Evolutionary conservation across 352 stramenopile genomes (phyloP), one percentile per base, ranked within the genome.

Genomic region (Phytophthora boehmeriae): DNA sequence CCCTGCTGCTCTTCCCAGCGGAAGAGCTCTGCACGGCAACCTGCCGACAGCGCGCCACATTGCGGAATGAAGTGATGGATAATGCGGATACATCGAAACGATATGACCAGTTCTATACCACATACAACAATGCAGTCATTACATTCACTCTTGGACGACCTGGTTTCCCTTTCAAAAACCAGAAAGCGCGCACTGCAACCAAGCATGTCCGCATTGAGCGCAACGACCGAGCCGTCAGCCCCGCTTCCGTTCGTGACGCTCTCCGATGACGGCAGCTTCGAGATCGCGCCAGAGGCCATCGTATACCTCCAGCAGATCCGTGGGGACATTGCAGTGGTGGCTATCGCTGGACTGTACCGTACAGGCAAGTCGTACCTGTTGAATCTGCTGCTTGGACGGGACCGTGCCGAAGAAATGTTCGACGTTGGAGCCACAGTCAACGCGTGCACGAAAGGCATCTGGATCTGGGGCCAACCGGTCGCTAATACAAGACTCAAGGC

Each of bases 291-390:
- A 0, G 80, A 95, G 34, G 87, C 87, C 4, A 45, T 87, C 19
- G 41, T 66, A n/a, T 90, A 85, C 49, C 68, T 95, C 35, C 63
- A 78, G 42, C 59, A 77, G 46, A 81, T 94, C 63, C 71, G 75
- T 39, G 81, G 78, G 14, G 55, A 73, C n/a, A 58, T 93, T 27
- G 78, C 78, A 9, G 66, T 93, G 30, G 83, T 93, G 39, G 75
- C 81, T 35, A 88, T 93, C 45, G 83, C 81, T 10, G 83, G 83
- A 6, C 78, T 89, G 28, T 89, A 93, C 53, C 76, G 86, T 39
- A 93, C 85, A 35, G 86, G 86, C 36, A 95, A 95, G 68, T 91
- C 78, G 28, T 93, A 86, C 51, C 47, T 95, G 19, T 67, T 95
- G 34, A 95, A 95, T 65, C 38, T 86, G 60, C 55, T 95, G 25